Evolutionary conservation across 306 rosid genomes (phyloP).

Genomic region (Malus orientalis): DNA sequence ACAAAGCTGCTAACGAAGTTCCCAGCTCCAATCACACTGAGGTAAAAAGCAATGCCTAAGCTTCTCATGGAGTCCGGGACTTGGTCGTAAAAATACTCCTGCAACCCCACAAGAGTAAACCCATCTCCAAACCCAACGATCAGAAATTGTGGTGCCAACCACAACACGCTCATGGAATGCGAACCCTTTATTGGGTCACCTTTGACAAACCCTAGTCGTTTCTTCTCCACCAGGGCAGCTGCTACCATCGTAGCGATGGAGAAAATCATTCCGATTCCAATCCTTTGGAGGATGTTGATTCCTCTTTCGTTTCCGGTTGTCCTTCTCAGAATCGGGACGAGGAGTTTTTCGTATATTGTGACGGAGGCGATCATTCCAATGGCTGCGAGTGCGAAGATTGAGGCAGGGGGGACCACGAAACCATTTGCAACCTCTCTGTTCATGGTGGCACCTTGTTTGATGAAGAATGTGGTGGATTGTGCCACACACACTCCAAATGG

Average conservation of each 20-base stretch:
- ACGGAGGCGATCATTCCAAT: slow-evolving; percentile 68
- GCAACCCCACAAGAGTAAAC: slow-evolving; percentile 67
- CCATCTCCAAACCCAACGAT: slow-evolving; percentile 92
- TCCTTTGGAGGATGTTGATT: slow-evolving; percentile 75
- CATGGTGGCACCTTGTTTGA: slow-evolving; percentile 58
- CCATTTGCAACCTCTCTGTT: slow-evolving; percentile 31
- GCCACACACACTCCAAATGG: slow-evolving; percentile 73
- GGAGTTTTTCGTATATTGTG: slow-evolving; percentile 56
- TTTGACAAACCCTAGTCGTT: slow-evolving; percentile 36
- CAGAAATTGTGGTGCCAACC: slow-evolving; percentile 78
- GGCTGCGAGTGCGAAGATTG: slow-evolving; percentile 56
- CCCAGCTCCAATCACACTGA: slow-evolving; percentile 66
- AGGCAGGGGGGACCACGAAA: slow-evolving; percentile 72
- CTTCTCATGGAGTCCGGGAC: slow-evolving; percentile 94
- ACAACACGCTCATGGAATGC: slow-evolving; percentile 54
- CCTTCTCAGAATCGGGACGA: slow-evolving; percentile 53
- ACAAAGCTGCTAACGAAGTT: slow-evolving; percentile 60
- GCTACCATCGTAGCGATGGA: slow-evolving; percentile 43
- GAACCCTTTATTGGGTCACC: slow-evolving; percentile 26
- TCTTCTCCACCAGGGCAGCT: slow-evolving; percentile 60
- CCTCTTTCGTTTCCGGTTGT: slow-evolving; percentile 75
- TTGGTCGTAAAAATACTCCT: slow-evolving; percentile 83
- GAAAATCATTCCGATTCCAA: slow-evolving; percentile 82
- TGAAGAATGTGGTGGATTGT: slow-evolving; percentile 76
- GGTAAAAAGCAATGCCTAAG: slow-evolving; percentile 72